These are phyloP conservation scores for Oryza glaberrima DNA, from an alignment of 176 grass and related monocot genomes.

Conservation along the genomic window DNA sequence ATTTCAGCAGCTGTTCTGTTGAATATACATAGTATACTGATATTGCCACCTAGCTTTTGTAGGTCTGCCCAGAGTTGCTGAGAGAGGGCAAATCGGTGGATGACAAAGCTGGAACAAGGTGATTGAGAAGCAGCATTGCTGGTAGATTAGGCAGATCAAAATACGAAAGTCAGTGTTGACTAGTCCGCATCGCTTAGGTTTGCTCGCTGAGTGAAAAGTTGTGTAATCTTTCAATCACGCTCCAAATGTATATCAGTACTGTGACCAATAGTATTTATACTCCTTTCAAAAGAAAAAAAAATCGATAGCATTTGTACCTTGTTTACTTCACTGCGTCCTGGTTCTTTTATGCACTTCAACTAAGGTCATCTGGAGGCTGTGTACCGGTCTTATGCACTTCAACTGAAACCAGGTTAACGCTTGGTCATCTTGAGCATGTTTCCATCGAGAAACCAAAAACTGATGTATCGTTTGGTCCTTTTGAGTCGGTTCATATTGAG, in stretches of 20 bases:
- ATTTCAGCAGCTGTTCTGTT: not conserved
- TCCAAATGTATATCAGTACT: not conserved
- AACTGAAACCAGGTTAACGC: not conserved
- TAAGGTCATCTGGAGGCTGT: not conserved
- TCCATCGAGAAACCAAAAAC: too few species aligned
- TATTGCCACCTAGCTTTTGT: too few species aligned
- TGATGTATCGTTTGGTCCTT: too few species aligned
- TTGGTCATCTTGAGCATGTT: too few species aligned
- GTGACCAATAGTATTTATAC: not conserved
- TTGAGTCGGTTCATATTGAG: too few species aligned
- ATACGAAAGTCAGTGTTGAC: not conserved
- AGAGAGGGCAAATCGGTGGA: too few species aligned
- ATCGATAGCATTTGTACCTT: not conserved
- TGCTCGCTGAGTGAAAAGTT: not conserved
- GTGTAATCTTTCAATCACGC: not conserved
- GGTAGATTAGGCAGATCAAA: constrained; percentile 12
- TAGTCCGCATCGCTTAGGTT: not conserved
- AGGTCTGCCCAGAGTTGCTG: too few species aligned
- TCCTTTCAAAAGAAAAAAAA: not conserved
- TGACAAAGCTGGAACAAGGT: too few species aligned
- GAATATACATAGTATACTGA: too few species aligned
- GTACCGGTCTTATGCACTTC: not conserved
- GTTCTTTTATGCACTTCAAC: too few species aligned
- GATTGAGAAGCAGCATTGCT: not conserved
- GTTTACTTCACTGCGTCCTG: not conserved